A percentile compares a stretch with the other conserved stretches of the same genome.
Evolutionary conservation across 345 rosid genomes (phyloP).

Genomic region (Boechera divaricarpa): DNA sequence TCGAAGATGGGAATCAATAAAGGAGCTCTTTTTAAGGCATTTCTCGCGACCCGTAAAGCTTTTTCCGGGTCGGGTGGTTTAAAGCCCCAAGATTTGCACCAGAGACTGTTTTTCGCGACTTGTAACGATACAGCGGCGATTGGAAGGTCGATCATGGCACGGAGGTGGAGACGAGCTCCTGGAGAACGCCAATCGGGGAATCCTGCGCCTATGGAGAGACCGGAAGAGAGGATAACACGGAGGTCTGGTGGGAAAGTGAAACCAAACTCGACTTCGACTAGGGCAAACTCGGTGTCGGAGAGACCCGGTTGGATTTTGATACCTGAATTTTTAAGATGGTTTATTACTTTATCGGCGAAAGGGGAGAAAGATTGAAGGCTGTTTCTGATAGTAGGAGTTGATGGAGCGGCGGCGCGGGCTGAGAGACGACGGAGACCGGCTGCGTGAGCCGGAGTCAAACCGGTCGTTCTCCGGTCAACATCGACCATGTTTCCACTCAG

Average conservation of each 20-base stretch:
- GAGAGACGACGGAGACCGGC: conserved; percentile 94
- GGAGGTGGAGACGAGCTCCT: conserved; percentile 69
- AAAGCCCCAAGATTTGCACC: conserved; percentile 86
- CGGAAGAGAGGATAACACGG: conserved; percentile 72
- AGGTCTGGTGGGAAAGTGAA: conserved; percentile 89
- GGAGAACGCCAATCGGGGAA: conserved; percentile 86
- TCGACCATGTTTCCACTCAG: conserved; percentile 62
- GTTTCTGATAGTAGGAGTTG: conserved; percentile 55
- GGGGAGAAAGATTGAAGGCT: conserved; percentile 65
- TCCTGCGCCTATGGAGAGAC: conserved; percentile 69
- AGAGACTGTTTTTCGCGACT: conserved; percentile 73
- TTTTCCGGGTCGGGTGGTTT: conserved; percentile 77
- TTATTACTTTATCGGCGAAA: conserved; percentile 62
- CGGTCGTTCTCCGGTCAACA: conserved; percentile 79
- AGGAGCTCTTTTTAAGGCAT: conserved; percentile 75
- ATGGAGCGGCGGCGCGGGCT: conserved; percentile 79
- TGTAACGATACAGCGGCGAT: conserved; percentile 78
- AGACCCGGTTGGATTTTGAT: conserved; percentile 74
- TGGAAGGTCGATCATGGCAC: conserved; percentile 76
- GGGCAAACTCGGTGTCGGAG: conserved; percentile 73
- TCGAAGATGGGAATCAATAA: conserved; percentile 76
- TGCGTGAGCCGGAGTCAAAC: conserved; percentile 71
- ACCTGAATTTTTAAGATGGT: conserved; percentile 64
- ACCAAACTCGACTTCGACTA: conserved; percentile 78
- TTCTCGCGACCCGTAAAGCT: conserved; percentile 76